Percentiles rank a stretch among this genome's conserved stretches.
phyloP scores from a whole-genome alignment of 306 rosid species.

The Gynostemma pentaphyllum region DNA sequence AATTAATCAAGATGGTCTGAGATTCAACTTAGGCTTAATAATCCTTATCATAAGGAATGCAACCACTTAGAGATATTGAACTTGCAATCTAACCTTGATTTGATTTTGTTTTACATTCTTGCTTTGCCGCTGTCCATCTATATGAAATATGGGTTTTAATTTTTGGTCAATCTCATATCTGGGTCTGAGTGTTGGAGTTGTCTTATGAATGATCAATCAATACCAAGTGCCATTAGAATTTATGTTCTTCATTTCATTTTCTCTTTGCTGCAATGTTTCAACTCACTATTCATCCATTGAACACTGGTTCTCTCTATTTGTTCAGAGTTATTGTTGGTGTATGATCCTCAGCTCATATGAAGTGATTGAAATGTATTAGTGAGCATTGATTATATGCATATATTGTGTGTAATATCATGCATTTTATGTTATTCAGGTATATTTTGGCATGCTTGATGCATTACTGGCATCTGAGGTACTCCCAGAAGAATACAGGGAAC shows the following conservation, averaged over 20 bases:
- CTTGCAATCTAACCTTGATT: background rate
- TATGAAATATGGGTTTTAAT: no score
- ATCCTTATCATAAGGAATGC: background rate
- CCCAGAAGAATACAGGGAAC: constrained; percentile 86
- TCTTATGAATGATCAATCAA: background rate
- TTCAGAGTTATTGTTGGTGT: no score
- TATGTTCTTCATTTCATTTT: background rate
- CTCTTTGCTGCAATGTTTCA: background rate
- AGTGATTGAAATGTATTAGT: background rate
- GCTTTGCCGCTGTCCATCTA: background rate
- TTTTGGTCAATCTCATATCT: background rate
- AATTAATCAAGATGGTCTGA: background rate
- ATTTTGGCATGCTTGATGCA: constrained; percentile 99
- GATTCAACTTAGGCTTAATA: background rate
- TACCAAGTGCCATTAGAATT: no score
- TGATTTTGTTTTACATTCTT: background rate
- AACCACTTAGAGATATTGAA: background rate
- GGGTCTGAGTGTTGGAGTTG: background rate
- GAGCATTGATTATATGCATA: background rate
- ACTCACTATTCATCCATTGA: background rate
- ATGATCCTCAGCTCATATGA: background rate
- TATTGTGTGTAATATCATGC: background rate
- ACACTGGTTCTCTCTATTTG: background rate
- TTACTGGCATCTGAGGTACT: constrained; percentile 88
- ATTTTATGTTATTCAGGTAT: constrained; percentile 42